Conservation (phyloP, 2,329 filamentous ascomycete genomes). For the Aspergillus unguis region DNA sequence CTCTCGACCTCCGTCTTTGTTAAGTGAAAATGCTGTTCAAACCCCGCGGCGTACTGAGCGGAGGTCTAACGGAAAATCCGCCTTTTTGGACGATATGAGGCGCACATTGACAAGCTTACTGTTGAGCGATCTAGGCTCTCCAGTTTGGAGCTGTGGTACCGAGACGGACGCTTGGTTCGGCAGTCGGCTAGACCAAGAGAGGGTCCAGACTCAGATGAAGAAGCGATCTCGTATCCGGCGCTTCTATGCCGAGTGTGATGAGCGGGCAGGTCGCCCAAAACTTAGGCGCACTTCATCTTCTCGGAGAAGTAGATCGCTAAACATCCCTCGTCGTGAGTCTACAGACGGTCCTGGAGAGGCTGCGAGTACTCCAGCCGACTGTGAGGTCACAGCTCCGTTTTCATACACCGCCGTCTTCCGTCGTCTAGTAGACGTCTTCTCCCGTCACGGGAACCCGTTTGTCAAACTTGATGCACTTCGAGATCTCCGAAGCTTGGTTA, state of each 20-base stretch:
- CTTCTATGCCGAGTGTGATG: conserved; percentile 38
- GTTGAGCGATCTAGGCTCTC: conserved; percentile 81
- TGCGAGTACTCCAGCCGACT: not conserved
- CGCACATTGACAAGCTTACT: conserved; percentile 79
- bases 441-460: conserved; percentile 82
- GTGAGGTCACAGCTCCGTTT: conserved; percentile 51
- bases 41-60: conserved; percentile 34
- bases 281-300: conserved; percentile 21
- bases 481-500: conserved; percentile 77
- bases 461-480: conserved; percentile 78
- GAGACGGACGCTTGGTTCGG: conserved; percentile 88
- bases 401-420: conserved; percentile 78
- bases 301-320: conserved; percentile 37
- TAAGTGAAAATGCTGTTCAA: conserved; percentile 36
- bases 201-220: conserved; percentile 39
- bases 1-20: conserved; percentile 43
- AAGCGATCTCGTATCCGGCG: conserved; percentile 37
- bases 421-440: conserved; percentile 78
- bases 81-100: conserved; percentile 73
- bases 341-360: not conserved
- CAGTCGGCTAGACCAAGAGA: conserved; percentile 51
- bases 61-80: conserved; percentile 64
- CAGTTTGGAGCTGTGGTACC: conserved; percentile 81
- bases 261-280: conserved; percentile 25
- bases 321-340: conserved; percentile 15